Evolutionary conservation across 1,284 basidiomycete species (phyloP).

Genomic region (Farysia itapuensis): DNA sequence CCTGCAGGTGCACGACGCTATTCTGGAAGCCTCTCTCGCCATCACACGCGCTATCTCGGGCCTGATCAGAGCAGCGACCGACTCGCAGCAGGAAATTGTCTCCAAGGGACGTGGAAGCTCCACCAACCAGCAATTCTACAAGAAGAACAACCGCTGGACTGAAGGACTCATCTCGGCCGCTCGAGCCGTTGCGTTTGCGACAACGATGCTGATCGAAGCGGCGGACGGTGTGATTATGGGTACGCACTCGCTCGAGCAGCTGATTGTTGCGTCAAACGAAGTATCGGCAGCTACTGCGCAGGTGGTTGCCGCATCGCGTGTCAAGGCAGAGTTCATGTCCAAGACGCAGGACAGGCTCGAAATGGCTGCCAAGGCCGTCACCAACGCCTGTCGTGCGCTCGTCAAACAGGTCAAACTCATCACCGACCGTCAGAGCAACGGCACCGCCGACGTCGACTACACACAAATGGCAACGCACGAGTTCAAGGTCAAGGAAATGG

Average conservation of each 20-base stretch:
- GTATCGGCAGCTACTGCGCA: constrained; percentile 96
- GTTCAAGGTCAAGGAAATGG: constrained; percentile 88
- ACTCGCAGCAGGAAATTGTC: constrained; percentile 97
- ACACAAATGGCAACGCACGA: constrained; percentile 88
- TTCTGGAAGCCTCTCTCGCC: constrained; percentile 85
- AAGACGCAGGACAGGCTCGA: constrained; percentile 96
- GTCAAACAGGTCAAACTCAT: constrained; percentile 96
- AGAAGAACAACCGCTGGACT: constrained; percentile 99
- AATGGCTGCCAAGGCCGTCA: constrained; percentile 94
- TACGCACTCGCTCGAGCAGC: constrained; percentile 93
- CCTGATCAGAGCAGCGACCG: constrained; percentile 92
- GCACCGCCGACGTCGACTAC: constrained; percentile 82
- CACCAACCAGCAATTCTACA: constrained; percentile 93
- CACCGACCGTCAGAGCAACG: constrained; percentile 74
- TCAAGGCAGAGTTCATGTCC: constrained; percentile 97
- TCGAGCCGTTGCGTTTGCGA: constrained; percentile 95
- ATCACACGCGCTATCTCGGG: constrained; percentile 94
- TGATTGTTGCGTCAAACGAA: constrained; percentile 98
- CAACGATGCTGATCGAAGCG: constrained; percentile 92
- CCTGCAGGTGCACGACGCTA: constrained; percentile 95
- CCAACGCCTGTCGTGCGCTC: constrained; percentile 95
- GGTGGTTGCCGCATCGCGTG: constrained; percentile 94
- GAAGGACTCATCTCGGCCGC: constrained; percentile 98
- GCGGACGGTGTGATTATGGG: constrained; percentile 97
- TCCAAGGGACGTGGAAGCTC: constrained; percentile 88